A percentile compares a stretch with the other conserved stretches of the same genome.
Conservation (phyloP, 2,329 filamentous ascomycete species). For the Cytospora piceicola region DNA sequence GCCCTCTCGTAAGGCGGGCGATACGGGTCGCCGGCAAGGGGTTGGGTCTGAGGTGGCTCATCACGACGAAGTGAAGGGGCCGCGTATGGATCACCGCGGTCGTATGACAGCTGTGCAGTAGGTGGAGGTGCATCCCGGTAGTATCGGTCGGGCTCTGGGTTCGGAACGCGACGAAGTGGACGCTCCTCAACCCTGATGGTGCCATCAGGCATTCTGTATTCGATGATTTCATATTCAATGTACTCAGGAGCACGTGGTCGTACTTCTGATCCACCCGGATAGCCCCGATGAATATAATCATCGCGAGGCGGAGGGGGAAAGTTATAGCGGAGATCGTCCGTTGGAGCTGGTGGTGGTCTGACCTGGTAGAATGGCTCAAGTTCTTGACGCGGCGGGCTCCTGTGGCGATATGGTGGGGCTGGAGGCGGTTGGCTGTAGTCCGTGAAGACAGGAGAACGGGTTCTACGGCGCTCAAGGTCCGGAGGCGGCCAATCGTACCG, state of each 20-base stretch:
- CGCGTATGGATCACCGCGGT: constrained; percentile 7
- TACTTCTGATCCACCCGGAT: constrained; percentile 35
- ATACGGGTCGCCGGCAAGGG: constrained; percentile 16
- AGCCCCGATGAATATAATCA: constrained; percentile 18
- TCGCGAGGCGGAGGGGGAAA: constrained; percentile 34
- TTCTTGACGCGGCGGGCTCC: constrained; percentile 36
- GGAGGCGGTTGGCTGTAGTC: constrained; percentile 36
- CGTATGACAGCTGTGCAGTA: constrained; percentile 26
- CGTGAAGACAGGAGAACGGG: constrained; percentile 41
- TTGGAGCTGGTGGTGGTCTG: constrained; percentile 33
- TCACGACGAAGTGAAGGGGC: constrained; percentile 15
- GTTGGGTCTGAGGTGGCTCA: constrained; percentile 16
- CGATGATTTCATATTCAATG: constrained; percentile 51
- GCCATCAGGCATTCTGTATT: constrained; percentile 49
- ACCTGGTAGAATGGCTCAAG: constrained; percentile 39
- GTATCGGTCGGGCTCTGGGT: constrained; percentile 37
- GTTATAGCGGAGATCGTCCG: constrained; percentile 38
- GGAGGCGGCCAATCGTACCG: constrained; percentile 34
- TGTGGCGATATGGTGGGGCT: constrained; percentile 38
- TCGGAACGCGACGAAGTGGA: constrained; percentile 41
- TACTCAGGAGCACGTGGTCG: constrained; percentile 38
- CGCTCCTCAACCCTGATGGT: constrained; percentile 50
- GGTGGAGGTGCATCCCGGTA: constrained; percentile 24
- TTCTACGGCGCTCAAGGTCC: constrained; percentile 35
- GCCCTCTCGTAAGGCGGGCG: constrained; percentile 20